These are phyloP conservation scores for Apiospora marii DNA, from an alignment of 2,329 filamentous ascomycete genomes.

Conservation along the genomic window DNA sequence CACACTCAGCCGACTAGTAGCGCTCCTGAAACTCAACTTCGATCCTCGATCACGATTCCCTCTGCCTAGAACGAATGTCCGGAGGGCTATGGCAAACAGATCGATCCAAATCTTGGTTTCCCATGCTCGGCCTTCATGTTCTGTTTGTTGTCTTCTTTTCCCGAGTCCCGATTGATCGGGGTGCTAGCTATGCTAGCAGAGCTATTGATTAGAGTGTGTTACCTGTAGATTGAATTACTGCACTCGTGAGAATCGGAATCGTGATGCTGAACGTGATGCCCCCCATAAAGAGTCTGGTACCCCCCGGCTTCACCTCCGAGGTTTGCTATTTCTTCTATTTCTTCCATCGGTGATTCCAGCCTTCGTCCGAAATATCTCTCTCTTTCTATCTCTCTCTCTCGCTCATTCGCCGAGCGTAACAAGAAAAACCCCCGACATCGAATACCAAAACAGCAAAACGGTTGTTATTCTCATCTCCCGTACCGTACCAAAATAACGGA, in stretches of 20 bases:
- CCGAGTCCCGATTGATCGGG: neutral
- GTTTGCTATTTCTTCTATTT: neutral
- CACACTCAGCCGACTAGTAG: constrained; percentile 19
- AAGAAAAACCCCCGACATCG: neutral
- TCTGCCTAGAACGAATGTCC: neutral
- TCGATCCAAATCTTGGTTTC: neutral
- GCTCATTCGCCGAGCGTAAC: neutral
- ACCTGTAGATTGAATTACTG: neutral
- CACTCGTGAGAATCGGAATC: neutral
- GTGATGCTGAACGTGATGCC: neutral
- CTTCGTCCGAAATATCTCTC: neutral
- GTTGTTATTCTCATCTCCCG: neutral
- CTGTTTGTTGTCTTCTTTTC: neutral
- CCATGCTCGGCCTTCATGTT: neutral
- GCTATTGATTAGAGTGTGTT: neutral
- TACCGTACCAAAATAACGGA: constrained; percentile 4
- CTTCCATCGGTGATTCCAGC: neutral
- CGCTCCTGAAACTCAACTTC: constrained; percentile 12
- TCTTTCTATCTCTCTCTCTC: too few relatives aligned
- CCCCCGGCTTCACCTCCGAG: neutral
- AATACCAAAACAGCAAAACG: neutral
- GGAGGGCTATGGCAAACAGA: neutral
- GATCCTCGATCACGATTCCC: constrained; percentile 15
- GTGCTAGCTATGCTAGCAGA: neutral
- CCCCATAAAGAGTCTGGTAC: neutral